Base-by-base conservation (phyloP, 75 land plant genomes). In the Cryptomeria japonica region DNA sequence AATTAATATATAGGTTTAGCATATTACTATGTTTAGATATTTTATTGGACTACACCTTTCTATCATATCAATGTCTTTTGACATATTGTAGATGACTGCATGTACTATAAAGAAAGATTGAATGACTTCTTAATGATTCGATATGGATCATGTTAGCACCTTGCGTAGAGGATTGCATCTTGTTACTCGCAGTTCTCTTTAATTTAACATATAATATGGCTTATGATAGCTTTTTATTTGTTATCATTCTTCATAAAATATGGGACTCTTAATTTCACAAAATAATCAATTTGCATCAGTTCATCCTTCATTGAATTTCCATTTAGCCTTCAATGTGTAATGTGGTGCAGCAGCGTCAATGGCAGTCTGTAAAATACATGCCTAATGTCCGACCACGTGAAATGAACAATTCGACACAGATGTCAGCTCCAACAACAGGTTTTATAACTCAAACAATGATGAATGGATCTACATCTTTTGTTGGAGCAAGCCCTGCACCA, bases 341-440 rank as follows among this genome's bases (percentile, higher is more conserved):
- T 46, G 84, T 80, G 47, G 32, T 88, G 51, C 77, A 87, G 89
- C 90, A 89, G 68, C 90, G 86, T 22, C 86, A 72, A 36, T 86
- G 86, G 44, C 87, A 84, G 36, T 88, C 92, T 79, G 87, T 34
- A 15, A 95, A 91, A 47, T 92, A 91, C 72, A 84, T 90, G 1
- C 83, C 88, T 25, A 92, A 90, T 89, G 93, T 92, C 6, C 90
- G 89, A 15, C 77, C 87, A 1, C 89, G 85, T 22, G 96, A 95
- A 58, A 34, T 86, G 44, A 89, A 85, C 83, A 89, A 89, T 34
- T 85, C 31, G 7, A 34, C 88, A 41, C 89, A 86, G 88, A 41
- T 41, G 13, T 80, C 64, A 86, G 34, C 73, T 25, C 31, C 46
- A 25, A 9, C 72, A 19, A 46, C 76, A 76, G 87, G 53, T 32